Evolutionary conservation across 495 filamentous ascomycete genomes (phyloP), one percentile per base, ranked within the genome.

Genomic region (Aspergillus carlsbadensis): DNA sequence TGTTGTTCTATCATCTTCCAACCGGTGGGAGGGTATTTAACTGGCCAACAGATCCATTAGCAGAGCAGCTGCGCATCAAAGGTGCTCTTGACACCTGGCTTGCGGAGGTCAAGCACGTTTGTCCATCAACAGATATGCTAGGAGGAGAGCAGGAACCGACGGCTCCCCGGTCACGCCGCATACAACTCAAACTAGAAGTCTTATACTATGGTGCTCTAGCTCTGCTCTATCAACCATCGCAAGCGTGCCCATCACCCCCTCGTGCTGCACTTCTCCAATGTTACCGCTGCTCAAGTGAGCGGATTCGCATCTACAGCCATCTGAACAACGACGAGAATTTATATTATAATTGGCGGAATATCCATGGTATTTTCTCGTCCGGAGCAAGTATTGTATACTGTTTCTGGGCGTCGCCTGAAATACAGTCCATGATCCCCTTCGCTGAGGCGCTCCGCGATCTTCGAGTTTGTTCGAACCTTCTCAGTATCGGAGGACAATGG

Each of bases 401-500:
- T 43, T 49, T 59, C 31, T 67, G 65, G 61, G 59, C 59, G 0
- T 64, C 61, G 4, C 61, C 52, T n/a, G 61, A 56, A 5, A 14
- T 64, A 14, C 61, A 67, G 34, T 43, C 24, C 0, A 44, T 43
- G 1, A 39, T 58, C 3, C 64, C 64, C 0, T 64, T 67, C 26
- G 49, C 58, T n/a, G 58, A 64, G 31, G 52, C 57, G 2, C 44
- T 67, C 37, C 52, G 61, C n/a, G 61, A 64, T 37, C 49, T 67
- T n/a, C 64, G 64, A 15, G 62, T 52, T 14, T 67, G 65, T 24
- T 67, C 65, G 2, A 67, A 67, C 22, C 65, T 62, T 14, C 65
- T 67, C 17, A 67, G 65, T 39, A 67, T 67, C 26, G 61, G 64
- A 2, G 54, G 64, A 11, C 64, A 67, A 22, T 67, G 61, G 65